Evolutionary conservation across 768 basidiomycete genomes (phyloP).

Genomic region (Pisolithus albus): DNA sequence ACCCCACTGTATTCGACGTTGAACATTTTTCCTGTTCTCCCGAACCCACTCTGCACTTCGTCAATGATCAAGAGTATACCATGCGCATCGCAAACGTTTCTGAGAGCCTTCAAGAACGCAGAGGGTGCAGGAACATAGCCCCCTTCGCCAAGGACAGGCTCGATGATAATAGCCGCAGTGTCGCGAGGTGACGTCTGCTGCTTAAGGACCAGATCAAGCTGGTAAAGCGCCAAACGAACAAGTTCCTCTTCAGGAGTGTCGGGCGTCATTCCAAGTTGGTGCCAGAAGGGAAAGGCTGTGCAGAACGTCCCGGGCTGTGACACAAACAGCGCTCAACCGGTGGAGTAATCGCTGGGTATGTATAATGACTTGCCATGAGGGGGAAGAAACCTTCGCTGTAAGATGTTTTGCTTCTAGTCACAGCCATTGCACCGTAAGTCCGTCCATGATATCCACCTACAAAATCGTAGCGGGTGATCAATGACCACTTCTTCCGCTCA

Average conservation of each 20-base stretch:
- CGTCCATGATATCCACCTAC: constrained; percentile 83
- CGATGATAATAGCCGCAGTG: constrained; percentile 89
- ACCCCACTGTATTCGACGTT: constrained; percentile 80
- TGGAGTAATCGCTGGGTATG: too few species aligned
- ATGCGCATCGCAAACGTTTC: constrained; percentile 82
- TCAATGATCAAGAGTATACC: constrained; percentile 79
- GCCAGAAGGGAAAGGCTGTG: constrained; percentile 90
- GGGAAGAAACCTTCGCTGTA: constrained; percentile 77
- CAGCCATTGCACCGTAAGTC: constrained; percentile 87
- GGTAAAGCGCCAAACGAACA: constrained; percentile 60
- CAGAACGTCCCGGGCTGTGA: constrained; percentile 74
- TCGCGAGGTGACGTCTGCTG: constrained; percentile 82
- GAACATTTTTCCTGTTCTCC: constrained; percentile 77
- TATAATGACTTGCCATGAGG: constrained; percentile 57
- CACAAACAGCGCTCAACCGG: neutral
- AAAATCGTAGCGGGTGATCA: neutral
- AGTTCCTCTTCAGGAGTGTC: constrained; percentile 52
- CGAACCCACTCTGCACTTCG: constrained; percentile 89
- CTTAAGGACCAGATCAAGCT: constrained; percentile 68
- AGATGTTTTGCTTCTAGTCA: constrained; percentile 91
- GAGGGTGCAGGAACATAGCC: constrained; percentile 88
- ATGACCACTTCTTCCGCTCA: neutral
- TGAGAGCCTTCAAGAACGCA: constrained; percentile 71
- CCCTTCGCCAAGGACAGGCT: constrained; percentile 92
- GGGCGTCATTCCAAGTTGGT: constrained; percentile 59